These are phyloP conservation scores for Diaporthe citrichinensis DNA, from an alignment of 2,329 filamentous ascomycete species.

Conservation along the genomic window DNA sequence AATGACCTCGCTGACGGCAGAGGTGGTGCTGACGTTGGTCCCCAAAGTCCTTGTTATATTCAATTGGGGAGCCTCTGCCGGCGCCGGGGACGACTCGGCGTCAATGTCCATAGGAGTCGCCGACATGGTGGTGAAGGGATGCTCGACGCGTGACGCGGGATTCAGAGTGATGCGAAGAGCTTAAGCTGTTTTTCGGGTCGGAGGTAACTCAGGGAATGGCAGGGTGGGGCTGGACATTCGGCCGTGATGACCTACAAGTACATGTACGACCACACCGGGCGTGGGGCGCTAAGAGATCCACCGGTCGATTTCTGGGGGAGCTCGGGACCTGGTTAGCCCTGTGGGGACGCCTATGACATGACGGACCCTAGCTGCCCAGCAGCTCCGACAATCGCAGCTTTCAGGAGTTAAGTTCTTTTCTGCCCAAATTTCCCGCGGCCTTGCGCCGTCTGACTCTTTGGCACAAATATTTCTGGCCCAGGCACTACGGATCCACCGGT, in stretches of 20 bases:
- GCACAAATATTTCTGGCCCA: background rate
- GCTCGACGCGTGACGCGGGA: background rate
- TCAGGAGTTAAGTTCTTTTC: constrained; percentile 23
- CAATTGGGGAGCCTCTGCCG: constrained; percentile 56
- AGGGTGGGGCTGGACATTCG: constrained; percentile 2
- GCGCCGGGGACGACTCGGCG: constrained; percentile 54
- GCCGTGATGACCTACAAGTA: background rate
- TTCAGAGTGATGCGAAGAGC: background rate
- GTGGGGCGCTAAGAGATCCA: background rate
- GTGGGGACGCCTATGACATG: constrained; percentile 9
- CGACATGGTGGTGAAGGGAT: constrained; percentile 55
- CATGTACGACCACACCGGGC: background rate
- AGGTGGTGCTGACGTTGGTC: constrained; percentile 60
- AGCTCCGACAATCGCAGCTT: constrained; percentile 31
- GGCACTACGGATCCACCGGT: constrained; percentile 3
- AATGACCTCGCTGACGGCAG: constrained; percentile 84
- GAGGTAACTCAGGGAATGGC: background rate
- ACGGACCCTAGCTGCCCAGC: constrained; percentile 22
- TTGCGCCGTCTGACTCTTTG: constrained; percentile 9
- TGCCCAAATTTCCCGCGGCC: constrained; percentile 17
- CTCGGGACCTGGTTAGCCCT: constrained; percentile 21
- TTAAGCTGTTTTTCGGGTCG: constrained; percentile 14
- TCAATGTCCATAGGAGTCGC: constrained; percentile 72
- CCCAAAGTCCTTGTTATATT: constrained; percentile 66
- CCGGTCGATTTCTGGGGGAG: constrained; percentile 6